These are phyloP conservation scores for Schrenkiella parvula DNA, from an alignment of 345 rosid genomes.

Conservation along the genomic window DNA sequence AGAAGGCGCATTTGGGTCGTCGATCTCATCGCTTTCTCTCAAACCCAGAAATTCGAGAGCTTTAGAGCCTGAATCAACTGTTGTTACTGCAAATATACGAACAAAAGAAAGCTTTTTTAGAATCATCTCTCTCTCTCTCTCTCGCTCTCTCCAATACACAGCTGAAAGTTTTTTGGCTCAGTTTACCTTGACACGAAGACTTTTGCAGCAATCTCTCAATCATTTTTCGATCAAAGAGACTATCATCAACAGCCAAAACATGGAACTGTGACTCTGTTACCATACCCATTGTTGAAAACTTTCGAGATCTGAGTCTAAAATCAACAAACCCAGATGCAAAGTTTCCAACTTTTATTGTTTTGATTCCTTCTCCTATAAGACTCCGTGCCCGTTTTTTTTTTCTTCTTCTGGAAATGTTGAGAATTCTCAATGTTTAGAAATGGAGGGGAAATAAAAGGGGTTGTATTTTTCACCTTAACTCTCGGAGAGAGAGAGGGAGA, in stretches of 20 bases:
- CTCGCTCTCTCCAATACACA: neutral
- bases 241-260: constrained; percentile 96
- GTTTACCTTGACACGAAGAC: constrained; percentile 77
- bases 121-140: neutral
- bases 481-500: neutral
- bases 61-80: constrained; percentile 86
- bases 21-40: constrained; percentile 27
- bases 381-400: neutral
- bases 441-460: neutral
- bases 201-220: constrained; percentile 85
- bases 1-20: constrained; percentile 35
- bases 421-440: neutral
- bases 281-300: constrained; percentile 24
- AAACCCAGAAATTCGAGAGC: constrained; percentile 83
- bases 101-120: neutral
- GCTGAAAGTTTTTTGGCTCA: neutral
- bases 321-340: constrained; percentile 4
- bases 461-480: neutral
- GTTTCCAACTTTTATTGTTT: neutral
- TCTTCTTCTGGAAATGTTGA: neutral
- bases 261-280: constrained; percentile 60
- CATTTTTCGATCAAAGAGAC: constrained; percentile 67
- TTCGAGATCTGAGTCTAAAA: neutral
- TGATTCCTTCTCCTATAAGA: neutral
- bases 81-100: constrained; percentile 52